Evolutionary conservation across 1,284 basidiomycete genomes (phyloP).

Genomic region (Ustilago curta): DNA sequence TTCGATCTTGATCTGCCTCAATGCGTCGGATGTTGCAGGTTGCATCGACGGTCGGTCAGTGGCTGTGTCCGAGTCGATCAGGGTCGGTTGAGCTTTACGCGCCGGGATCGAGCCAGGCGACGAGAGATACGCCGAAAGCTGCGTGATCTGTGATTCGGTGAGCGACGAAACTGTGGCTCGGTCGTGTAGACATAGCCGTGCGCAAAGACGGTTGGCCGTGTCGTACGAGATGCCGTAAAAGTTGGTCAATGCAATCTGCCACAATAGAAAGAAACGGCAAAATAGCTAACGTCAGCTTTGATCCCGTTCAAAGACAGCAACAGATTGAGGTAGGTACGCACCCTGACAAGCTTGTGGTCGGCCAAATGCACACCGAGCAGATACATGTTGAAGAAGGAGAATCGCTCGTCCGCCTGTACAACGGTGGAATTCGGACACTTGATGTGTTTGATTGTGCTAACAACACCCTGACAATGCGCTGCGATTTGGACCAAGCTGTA

Average conservation of each 20-base stretch:
- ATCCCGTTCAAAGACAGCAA: background rate
- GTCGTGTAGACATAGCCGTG: conserved; percentile 84
- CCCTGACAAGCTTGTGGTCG: conserved; percentile 68
- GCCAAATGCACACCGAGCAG: conserved; percentile 66
- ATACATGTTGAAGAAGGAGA: conserved; percentile 55
- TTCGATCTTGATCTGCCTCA: conserved; percentile 82
- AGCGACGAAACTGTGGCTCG: conserved; percentile 80
- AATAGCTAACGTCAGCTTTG: too few species aligned
- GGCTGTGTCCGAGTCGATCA: conserved; percentile 9
- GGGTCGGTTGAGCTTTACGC: conserved; percentile 71
- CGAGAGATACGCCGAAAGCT: conserved; percentile 86
- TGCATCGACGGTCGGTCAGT: conserved; percentile 52
- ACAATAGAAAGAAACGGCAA: background rate
- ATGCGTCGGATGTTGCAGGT: conserved; percentile 67
- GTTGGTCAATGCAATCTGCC: conserved; percentile 81
- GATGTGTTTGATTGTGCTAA: too few species aligned
- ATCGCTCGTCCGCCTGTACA: background rate
- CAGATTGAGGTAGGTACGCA: conserved; percentile 36
- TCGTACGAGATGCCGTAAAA: conserved; percentile 85
- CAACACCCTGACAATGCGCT: too few species aligned
- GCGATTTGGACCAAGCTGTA: too few species aligned
- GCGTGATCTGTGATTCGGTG: conserved; percentile 82
- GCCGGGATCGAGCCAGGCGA: conserved; percentile 77
- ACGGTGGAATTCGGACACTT: background rate
- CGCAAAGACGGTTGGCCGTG: conserved; percentile 82